phyloP scores from a whole-genome alignment of 2,329 filamentous ascomycete genomes.

The Penicillium sp. region DNA sequence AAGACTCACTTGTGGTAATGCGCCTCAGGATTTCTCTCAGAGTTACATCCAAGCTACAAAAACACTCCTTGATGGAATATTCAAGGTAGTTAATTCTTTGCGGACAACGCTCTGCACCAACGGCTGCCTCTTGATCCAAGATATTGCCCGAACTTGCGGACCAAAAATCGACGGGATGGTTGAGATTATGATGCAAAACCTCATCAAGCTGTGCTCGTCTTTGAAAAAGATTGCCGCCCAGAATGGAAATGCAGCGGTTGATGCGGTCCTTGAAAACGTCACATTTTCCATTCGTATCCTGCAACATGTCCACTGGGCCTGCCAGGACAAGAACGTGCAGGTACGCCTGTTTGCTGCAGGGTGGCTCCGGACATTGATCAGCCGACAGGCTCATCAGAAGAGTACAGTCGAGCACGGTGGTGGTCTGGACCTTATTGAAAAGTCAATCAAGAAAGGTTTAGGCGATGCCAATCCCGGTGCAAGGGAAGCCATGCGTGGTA shows the following conservation, averaged over 20 bases:
- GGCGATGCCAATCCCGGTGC: slow-evolving; percentile 84
- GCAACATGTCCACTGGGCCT: slow-evolving; percentile 77
- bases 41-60: slow-evolving; percentile 68
- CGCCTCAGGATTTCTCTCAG: slow-evolving; percentile 67
- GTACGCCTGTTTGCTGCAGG: slow-evolving; percentile 70
- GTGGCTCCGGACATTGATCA: slow-evolving; percentile 80
- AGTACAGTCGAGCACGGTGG: slow-evolving; percentile 76
- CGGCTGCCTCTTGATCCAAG: slow-evolving; percentile 76
- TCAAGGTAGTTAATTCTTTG: slow-evolving; percentile 77
- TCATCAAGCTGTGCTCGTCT: slow-evolving; percentile 81
- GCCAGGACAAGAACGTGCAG: slow-evolving; percentile 89
- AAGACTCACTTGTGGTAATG: slow-evolving; percentile 76
- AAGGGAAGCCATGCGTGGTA: slow-evolving; percentile 74
- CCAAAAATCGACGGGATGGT: slow-evolving; percentile 80
- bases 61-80: slow-evolving; percentile 73
- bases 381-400: slow-evolving; percentile 70
- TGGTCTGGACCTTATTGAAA: slow-evolving; percentile 76
- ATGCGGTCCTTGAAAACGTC: slow-evolving; percentile 70
- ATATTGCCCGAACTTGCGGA: slow-evolving; percentile 70
- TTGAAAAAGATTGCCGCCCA: slow-evolving; percentile 92
- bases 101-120: slow-evolving; percentile 87
- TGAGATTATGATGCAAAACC: slow-evolving; percentile 79
- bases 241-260: slow-evolving; percentile 74
- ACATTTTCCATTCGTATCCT: slow-evolving; percentile 76
- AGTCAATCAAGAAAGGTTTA: slow-evolving; percentile 84